phyloP scores from a whole-genome alignment of 73 alveolate species.

The Stentor roeselii region DNA sequence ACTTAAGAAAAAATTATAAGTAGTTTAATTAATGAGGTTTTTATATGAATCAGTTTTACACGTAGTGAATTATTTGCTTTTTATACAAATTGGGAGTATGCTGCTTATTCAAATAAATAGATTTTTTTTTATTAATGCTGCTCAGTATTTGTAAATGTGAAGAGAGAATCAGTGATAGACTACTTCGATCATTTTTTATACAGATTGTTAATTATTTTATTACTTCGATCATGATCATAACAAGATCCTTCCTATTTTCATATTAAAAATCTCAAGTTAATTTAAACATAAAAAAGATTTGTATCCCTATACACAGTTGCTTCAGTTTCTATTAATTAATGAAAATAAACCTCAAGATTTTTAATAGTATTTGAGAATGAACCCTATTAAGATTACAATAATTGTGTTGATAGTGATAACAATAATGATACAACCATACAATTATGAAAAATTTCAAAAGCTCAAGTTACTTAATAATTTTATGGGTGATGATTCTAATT shows the following conservation, averaged over 20 bases:
- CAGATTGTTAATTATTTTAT: neutral
- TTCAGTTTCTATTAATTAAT: neutral
- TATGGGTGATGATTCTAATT: neutral
- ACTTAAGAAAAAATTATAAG: too few relatives aligned
- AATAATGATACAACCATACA: neutral
- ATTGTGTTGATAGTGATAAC: neutral
- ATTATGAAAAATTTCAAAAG: too few relatives aligned
- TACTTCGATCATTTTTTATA: neutral
- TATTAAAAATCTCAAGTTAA: neutral
- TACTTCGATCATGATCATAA: neutral
- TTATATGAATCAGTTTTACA: neutral
- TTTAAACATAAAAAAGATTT: neutral
- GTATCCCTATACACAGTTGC: neutral
- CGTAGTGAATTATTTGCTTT: neutral
- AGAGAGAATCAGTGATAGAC: neutral
- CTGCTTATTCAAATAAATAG: too few relatives aligned
- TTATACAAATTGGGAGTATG: neutral
- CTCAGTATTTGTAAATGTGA: neutral
- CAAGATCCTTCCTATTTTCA: neutral
- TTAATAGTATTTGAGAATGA: neutral
- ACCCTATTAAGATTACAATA: too few relatives aligned
- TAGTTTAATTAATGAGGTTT: too few relatives aligned
- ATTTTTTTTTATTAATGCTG: too few relatives aligned
- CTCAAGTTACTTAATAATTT: too few relatives aligned
- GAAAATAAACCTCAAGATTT: neutral